Conservation (phyloP, 306 rosid genomes). For the Casuarina equisetifolia region DNA sequence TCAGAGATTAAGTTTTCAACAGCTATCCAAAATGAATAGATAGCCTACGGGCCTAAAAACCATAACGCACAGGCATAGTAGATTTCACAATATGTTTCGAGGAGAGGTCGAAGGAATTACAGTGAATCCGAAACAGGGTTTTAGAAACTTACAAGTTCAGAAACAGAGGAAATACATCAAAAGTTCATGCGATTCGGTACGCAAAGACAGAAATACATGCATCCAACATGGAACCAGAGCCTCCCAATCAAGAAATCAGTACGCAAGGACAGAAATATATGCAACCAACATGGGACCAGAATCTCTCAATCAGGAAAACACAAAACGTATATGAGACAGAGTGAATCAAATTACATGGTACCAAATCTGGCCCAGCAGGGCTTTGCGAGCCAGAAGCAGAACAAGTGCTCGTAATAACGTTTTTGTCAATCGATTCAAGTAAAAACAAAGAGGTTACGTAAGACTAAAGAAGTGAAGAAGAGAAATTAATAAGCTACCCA, state of each 20-base stretch:
- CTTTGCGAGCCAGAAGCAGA: constrained; percentile 75
- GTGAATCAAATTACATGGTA: constrained; percentile 13
- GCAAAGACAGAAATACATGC: no score
- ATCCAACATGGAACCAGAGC: no score
- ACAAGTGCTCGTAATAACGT: no score
- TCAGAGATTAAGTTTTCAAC: background rate
- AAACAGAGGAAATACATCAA: no score
- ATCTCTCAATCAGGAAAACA: background rate
- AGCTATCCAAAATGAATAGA: background rate
- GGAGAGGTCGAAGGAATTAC: background rate
- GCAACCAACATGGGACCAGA: background rate
- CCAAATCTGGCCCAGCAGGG: constrained; percentile 89
- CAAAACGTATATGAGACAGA: background rate
- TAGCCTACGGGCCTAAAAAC: background rate
- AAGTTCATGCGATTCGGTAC: no score
- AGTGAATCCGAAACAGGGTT: background rate
- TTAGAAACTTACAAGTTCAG: no score
- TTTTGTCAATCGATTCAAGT: no score
- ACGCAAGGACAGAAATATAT: no score
- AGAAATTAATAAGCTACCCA: no score
- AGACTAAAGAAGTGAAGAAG: no score
- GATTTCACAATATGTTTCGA: background rate
- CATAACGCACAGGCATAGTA: background rate
- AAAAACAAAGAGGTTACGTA: no score
- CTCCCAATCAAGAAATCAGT: no score